A percentile compares a stretch with the other conserved stretches of the same genome.
Evolutionary conservation across 805 yeast genomes (phyloP).

Genomic region (Suhomyces sp.): DNA sequence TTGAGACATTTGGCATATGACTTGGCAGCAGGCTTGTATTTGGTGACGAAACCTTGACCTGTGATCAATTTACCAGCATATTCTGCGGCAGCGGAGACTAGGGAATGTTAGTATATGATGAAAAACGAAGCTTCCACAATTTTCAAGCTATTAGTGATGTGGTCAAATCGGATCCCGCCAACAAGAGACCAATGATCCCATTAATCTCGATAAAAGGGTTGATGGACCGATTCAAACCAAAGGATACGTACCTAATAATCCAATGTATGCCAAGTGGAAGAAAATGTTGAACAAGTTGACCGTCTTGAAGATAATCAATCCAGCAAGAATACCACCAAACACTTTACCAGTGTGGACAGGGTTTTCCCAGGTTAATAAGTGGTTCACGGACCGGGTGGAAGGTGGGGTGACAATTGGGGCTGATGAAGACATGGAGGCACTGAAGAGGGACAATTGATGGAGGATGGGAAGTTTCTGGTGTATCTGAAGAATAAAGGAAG

Average conservation of each 20-base stretch:
- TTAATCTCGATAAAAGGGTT: no score
- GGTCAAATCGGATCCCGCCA: no score
- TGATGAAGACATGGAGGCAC: conserved; percentile 1
- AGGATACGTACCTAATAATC: conserved; percentile 42
- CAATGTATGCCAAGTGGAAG: conserved; percentile 59
- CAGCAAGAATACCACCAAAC: conserved; percentile 59
- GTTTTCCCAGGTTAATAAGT: conserved; percentile 68
- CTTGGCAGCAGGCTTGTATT: conserved; percentile 61
- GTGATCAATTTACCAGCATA: conserved; percentile 68
- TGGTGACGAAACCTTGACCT: conserved; percentile 79
- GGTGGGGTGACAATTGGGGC: conserved; percentile 1
- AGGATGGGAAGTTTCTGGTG: no score
- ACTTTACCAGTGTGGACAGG: conserved; percentile 77
- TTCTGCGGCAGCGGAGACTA: conserved; percentile 72
- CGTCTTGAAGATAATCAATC: conserved; percentile 57
- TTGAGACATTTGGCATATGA: conserved; percentile 37
- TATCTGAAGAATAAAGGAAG: no score
- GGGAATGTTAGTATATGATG: conserved; percentile 22
- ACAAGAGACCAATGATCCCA: no score
- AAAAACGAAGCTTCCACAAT: not conserved
- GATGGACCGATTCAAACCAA: not conserved
- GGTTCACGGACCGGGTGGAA: conserved; percentile 12
- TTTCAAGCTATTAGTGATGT: no score
- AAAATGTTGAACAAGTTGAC: conserved; percentile 62
- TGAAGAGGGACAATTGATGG: no score